A percentile compares a stretch with the other conserved stretches of the same genome.
Evolutionary conservation across 2,329 filamentous ascomycete genomes (phyloP).

Genomic region (Fusarium sp.): DNA sequence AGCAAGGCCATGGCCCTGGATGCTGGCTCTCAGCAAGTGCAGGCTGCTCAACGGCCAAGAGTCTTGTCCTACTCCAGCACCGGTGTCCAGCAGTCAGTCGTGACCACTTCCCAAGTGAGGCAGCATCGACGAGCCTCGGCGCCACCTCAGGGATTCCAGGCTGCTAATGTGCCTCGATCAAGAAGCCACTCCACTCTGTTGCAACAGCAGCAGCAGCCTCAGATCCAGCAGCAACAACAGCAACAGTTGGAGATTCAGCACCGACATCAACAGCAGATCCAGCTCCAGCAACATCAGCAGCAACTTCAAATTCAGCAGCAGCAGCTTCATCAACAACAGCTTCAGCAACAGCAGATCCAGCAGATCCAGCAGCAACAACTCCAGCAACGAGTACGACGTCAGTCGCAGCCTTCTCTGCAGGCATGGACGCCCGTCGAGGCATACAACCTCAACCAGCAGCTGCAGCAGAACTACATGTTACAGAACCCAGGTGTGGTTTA

Average conservation of each 20-base stretch:
- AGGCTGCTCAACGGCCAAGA: slow-evolving; percentile 18
- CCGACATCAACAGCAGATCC: slow-evolving; percentile 19
- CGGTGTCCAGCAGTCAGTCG: slow-evolving; percentile 19
- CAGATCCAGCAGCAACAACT: slow-evolving; percentile 22
- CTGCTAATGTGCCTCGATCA: slow-evolving; percentile 18
- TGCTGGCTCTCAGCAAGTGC: slow-evolving; percentile 18
- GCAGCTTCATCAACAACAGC: slow-evolving; percentile 31
- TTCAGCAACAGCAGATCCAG: slow-evolving; percentile 15
- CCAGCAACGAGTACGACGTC: slow-evolving; percentile 9
- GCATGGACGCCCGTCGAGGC: slow-evolving; percentile 33
- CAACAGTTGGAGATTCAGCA: slow-evolving; percentile 11
- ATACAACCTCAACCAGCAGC: slow-evolving; percentile 33
- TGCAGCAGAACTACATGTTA: slow-evolving; percentile 37
- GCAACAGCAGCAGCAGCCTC: slow-evolving; percentile 30
- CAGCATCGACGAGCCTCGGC: slow-evolving; percentile 36
- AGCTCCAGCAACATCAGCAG: slow-evolving; percentile 10
- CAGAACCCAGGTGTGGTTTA: slow-evolving; percentile 36
- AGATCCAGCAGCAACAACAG: neutral
- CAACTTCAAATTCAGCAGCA: slow-evolving; percentile 23
- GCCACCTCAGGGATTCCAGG: slow-evolving; percentile 25
- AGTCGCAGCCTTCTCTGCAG: slow-evolving; percentile 26
- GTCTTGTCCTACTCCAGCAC: slow-evolving; percentile 34
- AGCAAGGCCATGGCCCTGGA: slow-evolving; percentile 11
- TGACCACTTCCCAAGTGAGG: slow-evolving; percentile 17
- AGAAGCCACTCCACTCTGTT: slow-evolving; percentile 26